Conservation (phyloP, 306 rosid genomes). For the Acmispon strigosus region DNA sequence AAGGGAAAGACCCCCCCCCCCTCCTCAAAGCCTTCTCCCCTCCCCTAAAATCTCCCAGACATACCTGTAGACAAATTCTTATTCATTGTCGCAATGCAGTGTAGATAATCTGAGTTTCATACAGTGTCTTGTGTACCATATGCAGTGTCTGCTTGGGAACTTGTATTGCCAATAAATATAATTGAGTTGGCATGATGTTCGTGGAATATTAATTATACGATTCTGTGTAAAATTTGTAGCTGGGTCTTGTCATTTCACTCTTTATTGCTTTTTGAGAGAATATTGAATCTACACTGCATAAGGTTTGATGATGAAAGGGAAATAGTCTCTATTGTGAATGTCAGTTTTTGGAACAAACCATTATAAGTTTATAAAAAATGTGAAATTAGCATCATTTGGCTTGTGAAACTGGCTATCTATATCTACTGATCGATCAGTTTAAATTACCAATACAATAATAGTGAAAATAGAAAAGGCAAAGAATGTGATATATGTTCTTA, state of each 20-base stretch:
- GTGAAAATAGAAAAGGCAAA: constrained; percentile 9
- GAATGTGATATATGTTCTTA: neutral
- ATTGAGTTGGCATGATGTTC: neutral
- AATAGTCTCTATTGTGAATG: no score
- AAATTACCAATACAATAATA: neutral
- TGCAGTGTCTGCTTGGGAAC: neutral
- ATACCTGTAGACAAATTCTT: neutral
- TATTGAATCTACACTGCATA: neutral
- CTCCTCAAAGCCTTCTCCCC: no score
- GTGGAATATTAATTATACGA: neutral
- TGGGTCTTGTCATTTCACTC: neutral
- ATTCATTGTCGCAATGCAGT: neutral
- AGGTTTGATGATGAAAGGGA: neutral
- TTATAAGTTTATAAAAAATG: neutral
- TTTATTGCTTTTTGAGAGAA: neutral
- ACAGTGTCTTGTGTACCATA: neutral
- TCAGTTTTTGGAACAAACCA: neutral
- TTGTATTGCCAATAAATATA: neutral
- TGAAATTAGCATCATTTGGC: constrained; percentile 8
- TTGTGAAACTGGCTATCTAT: neutral
- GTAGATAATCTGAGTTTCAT: neutral
- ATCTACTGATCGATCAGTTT: neutral
- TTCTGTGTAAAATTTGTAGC: constrained; percentile 4
- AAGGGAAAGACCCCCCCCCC: no score
- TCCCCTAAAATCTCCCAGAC: no score